Percentiles rank a stretch among this genome's conserved stretches.
Evolutionary conservation across 2,329 filamentous ascomycete species (phyloP).

Genomic region (Thelonectria blattea): DNA sequence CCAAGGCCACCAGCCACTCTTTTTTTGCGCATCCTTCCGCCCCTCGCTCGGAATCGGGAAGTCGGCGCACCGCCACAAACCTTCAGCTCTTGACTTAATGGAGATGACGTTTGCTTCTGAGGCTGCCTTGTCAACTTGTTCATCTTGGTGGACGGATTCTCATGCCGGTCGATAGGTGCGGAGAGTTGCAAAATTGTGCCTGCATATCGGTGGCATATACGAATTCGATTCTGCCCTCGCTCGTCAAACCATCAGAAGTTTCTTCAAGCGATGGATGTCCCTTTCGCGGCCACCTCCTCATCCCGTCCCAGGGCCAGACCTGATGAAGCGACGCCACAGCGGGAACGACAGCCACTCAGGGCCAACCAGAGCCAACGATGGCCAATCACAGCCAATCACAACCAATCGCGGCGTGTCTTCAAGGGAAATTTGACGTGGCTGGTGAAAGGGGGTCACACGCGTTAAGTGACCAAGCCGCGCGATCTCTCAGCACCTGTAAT

Average conservation of each 20-base stretch:
- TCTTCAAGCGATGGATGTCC: background rate
- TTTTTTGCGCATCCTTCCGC: slow-evolving; percentile 11
- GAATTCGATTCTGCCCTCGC: background rate
- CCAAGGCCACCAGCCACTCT: slow-evolving; percentile 20
- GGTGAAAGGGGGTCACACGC: slow-evolving; percentile 12
- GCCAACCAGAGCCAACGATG: too few species aligned
- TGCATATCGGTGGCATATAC: background rate
- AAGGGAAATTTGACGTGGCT: slow-evolving; percentile 17
- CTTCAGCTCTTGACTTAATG: background rate
- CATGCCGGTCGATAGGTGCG: background rate
- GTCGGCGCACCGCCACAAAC: slow-evolving; percentile 16
- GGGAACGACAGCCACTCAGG: background rate
- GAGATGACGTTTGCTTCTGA: too few species aligned
- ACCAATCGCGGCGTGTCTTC: slow-evolving; percentile 13
- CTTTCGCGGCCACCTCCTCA: background rate
- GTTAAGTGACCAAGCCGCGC: slow-evolving; percentile 1
- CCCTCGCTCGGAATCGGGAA: background rate
- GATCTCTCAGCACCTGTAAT: slow-evolving; percentile 18
- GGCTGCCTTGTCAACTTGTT: background rate
- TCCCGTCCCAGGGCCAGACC: background rate
- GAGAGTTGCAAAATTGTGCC: background rate
- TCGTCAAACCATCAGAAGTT: background rate
- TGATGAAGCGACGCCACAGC: slow-evolving; percentile 7
- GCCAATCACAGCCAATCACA: too few species aligned
- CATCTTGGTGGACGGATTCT: background rate